A percentile compares a stretch with the other conserved stretches of the same genome.
phyloP scores from a whole-genome alignment of 2,329 filamentous ascomycete genomes.

The Clarireedia homoeocarpa region DNA sequence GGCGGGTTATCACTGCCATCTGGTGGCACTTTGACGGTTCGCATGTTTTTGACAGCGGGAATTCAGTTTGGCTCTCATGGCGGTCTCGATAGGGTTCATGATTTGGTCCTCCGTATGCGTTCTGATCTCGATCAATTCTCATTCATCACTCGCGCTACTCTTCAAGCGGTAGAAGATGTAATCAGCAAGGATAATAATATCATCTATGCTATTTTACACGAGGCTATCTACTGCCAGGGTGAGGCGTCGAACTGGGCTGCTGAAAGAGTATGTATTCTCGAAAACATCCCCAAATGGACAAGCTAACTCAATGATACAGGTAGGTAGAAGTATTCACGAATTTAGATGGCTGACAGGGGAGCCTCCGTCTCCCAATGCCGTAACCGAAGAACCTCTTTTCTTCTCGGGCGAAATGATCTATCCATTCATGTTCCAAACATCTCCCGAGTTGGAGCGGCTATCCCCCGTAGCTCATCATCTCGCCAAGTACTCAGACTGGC shows the following conservation, averaged over 20 bases:
- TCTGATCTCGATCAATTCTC: conserved; percentile 69
- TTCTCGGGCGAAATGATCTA: conserved; percentile 95
- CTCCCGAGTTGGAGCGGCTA: conserved; percentile 65
- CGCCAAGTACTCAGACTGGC: conserved; percentile 63
- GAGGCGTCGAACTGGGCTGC: conserved; percentile 69
- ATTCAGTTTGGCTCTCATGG: conserved; percentile 73
- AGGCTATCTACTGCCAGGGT: conserved; percentile 74
- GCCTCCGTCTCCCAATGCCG: conserved; percentile 27
- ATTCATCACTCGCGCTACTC: conserved; percentile 64
- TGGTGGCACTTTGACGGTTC: conserved; percentile 64
- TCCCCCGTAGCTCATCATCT: conserved; percentile 62
- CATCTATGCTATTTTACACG: conserved; percentile 81
- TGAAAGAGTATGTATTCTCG: conserved; percentile 35
- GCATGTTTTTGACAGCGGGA: conserved; percentile 70
- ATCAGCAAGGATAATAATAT: conserved; percentile 53
- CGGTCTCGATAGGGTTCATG: conserved; percentile 67
- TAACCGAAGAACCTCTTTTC: conserved; percentile 49
- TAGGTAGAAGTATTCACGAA: conserved; percentile 2
- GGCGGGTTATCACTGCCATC: conserved; percentile 57
- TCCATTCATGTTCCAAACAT: conserved; percentile 75
- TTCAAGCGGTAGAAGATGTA: conserved; percentile 59
- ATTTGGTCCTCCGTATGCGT: conserved; percentile 60
- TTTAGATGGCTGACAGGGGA: conserved; percentile 35
- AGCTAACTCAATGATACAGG: background rate
- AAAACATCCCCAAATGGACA: background rate